phyloP scores from a whole-genome alignment of 192 early-diverging fungal genomes.

The Linnemannia hyalina region DNA sequence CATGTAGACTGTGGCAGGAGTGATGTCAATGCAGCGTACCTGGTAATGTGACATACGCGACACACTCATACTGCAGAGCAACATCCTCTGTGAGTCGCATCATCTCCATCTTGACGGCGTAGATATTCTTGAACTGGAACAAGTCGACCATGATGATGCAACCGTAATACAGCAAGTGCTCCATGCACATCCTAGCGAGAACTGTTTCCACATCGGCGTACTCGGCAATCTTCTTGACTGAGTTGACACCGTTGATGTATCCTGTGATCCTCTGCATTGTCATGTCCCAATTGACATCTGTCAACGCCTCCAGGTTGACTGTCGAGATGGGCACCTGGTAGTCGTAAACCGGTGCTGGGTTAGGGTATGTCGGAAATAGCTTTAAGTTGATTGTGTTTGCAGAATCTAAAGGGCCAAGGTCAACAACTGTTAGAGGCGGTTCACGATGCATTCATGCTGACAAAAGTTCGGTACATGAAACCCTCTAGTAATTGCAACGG shows the following conservation, averaged over 20 bases:
- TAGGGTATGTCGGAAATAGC: constrained; percentile 82
- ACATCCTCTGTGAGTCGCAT: constrained; percentile 70
- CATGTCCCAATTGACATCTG: constrained; percentile 93
- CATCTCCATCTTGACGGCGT: constrained; percentile 76
- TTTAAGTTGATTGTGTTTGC: constrained; percentile 88
- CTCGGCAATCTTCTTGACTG: constrained; percentile 86
- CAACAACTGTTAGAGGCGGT: not conserved
- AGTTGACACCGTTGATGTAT: constrained; percentile 88
- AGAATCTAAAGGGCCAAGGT: constrained; percentile 64
- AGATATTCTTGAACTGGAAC: constrained; percentile 96
- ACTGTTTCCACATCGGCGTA: constrained; percentile 81
- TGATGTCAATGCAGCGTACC: constrained; percentile 22
- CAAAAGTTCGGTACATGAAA: no score
- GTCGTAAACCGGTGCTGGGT: constrained; percentile 81
- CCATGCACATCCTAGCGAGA: constrained; percentile 84
- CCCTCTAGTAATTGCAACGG: not conserved
- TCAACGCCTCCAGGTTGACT: constrained; percentile 71
- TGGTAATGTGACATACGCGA: constrained; percentile 76
- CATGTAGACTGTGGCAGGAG: not conserved
- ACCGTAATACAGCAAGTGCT: constrained; percentile 94
- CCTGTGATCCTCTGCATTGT: constrained; percentile 83
- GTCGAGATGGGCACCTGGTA: constrained; percentile 88
- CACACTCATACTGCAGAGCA: constrained; percentile 82
- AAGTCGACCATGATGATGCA: constrained; percentile 93
- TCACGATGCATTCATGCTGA: not conserved